Conservation (phyloP, 2,329 filamentous ascomycete genomes). For the Penicillium sp. region DNA sequence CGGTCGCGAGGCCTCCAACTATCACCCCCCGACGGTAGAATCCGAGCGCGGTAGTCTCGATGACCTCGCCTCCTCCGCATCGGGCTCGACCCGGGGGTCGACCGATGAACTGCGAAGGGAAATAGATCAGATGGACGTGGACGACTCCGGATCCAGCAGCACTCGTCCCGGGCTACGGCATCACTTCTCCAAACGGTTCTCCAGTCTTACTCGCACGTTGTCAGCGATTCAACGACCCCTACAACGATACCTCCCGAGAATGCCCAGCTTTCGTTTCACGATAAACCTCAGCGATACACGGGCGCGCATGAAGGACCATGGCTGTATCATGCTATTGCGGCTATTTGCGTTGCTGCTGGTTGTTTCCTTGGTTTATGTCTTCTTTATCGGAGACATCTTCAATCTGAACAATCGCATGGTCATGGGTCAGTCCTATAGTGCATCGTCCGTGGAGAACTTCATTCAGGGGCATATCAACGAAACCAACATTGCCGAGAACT, state of each 20-base stretch:
- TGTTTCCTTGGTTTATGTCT: conserved; percentile 76
- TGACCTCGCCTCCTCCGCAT: conserved; percentile 60
- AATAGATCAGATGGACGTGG: conserved; percentile 87
- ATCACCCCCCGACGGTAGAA: conserved; percentile 82
- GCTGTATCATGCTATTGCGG: conserved; percentile 73
- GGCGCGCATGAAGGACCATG: conserved; percentile 53
- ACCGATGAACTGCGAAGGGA: conserved; percentile 74
- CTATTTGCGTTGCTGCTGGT: conserved; percentile 77
- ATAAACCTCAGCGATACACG: conserved; percentile 46
- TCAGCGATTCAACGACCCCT: conserved; percentile 61
- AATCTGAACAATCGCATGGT: conserved; percentile 68
- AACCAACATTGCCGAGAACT: conserved; percentile 71
- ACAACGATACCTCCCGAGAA: conserved; percentile 53
- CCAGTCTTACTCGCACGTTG: conserved; percentile 62
- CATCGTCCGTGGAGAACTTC: conserved; percentile 78
- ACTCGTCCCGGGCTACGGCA: conserved; percentile 51
- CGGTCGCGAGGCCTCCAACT: conserved; percentile 57
- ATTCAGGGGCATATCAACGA: conserved; percentile 76
- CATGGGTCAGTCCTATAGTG: conserved; percentile 75
- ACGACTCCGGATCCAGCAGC: conserved; percentile 62
- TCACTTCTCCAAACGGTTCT: conserved; percentile 63
- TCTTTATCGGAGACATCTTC: conserved; percentile 87
- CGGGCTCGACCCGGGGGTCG: conserved; percentile 60
- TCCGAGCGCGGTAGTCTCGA: conserved; percentile 71
- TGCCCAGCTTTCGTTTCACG: conserved; percentile 49